Evolutionary conservation across 2,329 filamentous ascomycete genomes (phyloP), one percentile per base, ranked within the genome.

Genomic region (Pseudohalonectria lignicola): DNA sequence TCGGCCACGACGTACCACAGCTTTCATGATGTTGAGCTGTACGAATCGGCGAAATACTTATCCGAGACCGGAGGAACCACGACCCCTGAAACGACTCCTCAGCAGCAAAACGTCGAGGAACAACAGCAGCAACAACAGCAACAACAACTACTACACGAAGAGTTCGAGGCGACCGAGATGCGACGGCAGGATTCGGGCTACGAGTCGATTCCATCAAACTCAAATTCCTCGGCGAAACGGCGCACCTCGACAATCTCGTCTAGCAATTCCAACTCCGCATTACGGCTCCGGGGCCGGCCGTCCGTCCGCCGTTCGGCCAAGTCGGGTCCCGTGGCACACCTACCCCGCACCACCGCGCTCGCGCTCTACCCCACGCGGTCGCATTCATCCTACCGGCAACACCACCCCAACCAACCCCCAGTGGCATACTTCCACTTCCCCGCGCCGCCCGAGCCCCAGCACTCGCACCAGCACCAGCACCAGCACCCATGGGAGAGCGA

Each of bases 181-280:
- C 63, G 64, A 36, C 64, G 73, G 12, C 70, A 74, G 42, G 72
- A 77, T 49, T 76, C 73, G 1, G 73, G 73, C 25, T 76, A 77
- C 47, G 71, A 71, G 48, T 76, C 72, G 3, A 61, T 64, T 8
- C 34, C 40, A 8, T 28, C 29, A 5, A 18, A 16, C 11, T 32
- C 40, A 18, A 11, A 36, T 10, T 29, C 16, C 21, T 59, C 56
- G n/a, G n/a, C n/a, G 31, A 53, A 52, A 26, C 46, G 47, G 13
- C 49, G 52, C 25, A 48, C 47, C 12, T 54, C 59, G 5, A 44
- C 50, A 8, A 46, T 46, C 8, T 56, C 55, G 7, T 45, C 51
- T 6, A 48, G 48, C 2, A 53, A 57, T 1, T 54, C 56, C 4
- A 42, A 45, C 30, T 21, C 47, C 52, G 36, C 58, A 57, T 13